Evolutionary conservation across 2,329 filamentous ascomycete genomes (phyloP), one percentile per base, ranked within the genome.

Genomic region (Myriangium duriaei): DNA sequence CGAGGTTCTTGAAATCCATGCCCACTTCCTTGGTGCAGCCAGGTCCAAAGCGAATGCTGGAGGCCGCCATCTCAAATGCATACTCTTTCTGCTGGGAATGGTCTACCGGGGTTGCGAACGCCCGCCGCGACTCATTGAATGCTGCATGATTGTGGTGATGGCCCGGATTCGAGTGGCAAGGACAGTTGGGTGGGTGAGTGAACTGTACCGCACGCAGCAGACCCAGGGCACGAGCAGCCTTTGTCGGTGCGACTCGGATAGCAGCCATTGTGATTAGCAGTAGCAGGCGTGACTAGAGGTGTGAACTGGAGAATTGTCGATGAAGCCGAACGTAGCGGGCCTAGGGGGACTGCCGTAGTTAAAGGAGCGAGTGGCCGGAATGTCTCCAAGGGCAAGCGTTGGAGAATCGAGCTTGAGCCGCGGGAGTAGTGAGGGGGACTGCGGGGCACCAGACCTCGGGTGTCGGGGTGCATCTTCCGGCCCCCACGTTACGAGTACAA

Each of bases 41-140:
- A 0, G 85, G 84, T 0, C 91, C 91, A 51, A 96, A 98, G 10
- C 91, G 77, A 53, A 98, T 95, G 17, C 81, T 84, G 1, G 84
- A 93, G 1, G 91, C 86, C 0, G 91, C 91, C 88, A 98, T 93
- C 60, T 98, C 91, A 56, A 98, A 98, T 11, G 91, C 91, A 63
- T 98, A 98, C 59, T 98, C 91, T 58, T 92, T 94, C 53, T 86
- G 74, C 46, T 76, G 72, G 2, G 73, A 71, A 6, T 70, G 62
- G 51, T 85, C 79, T 17, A 81, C 64, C 0, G 87, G 84, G 0
- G 84, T 88, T n/a, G 84, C 86, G 42, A 87, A 63, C 43, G 72
- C 66, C 29, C 73, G 62, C 29, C 69, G 68, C 28, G 69, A 71
- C 61, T 72, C 71, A 48, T 68, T 67, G 30, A 69, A 55, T 4